These are phyloP conservation scores for Craterostigma plantagineum DNA, from an alignment of 257 asterid genomes.

Conservation along the genomic window DNA sequence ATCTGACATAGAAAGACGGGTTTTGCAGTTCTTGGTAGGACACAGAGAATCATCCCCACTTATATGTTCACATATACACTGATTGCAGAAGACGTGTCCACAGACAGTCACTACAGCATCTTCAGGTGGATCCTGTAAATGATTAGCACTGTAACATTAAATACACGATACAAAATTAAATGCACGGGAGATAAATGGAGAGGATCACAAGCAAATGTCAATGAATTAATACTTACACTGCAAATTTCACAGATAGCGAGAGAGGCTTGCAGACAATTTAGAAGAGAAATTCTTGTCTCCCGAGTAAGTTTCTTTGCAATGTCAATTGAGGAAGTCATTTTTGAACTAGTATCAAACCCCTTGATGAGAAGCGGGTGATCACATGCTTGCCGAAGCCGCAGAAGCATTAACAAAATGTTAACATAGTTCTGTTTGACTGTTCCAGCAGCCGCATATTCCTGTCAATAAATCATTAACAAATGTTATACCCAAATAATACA, in stretches of 20 bases:
- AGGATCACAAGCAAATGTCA: neutral
- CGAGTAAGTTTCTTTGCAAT: conserved; percentile 62
- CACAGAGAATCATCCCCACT: conserved; percentile 70
- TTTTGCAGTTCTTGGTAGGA: conserved; percentile 65
- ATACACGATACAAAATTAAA: no score
- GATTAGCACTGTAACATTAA: neutral
- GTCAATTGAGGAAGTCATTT: conserved; percentile 52
- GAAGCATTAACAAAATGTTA: conserved; percentile 82
- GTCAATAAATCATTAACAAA: conserved; percentile 11
- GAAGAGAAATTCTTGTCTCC: conserved; percentile 43
- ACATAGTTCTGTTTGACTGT: conserved; percentile 91
- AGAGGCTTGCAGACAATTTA: conserved; percentile 78
- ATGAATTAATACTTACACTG: conserved; percentile 37
- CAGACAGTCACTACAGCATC: conserved; percentile 82
- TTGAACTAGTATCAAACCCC: conserved; percentile 38
- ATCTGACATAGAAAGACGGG: conserved; percentile 28
- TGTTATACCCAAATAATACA: conserved; percentile 7
- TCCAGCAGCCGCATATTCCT: conserved; percentile 98
- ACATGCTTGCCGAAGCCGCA: conserved; percentile 97
- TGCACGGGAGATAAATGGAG: neutral
- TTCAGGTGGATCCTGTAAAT: conserved; percentile 86
- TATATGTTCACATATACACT: conserved; percentile 80
- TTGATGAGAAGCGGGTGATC: conserved; percentile 96
- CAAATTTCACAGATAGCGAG: conserved; percentile 83
- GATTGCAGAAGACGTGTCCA: conserved; percentile 90